Evolutionary conservation across 2,329 filamentous ascomycete species (phyloP).

Genomic region (Blastomyces parvus): DNA sequence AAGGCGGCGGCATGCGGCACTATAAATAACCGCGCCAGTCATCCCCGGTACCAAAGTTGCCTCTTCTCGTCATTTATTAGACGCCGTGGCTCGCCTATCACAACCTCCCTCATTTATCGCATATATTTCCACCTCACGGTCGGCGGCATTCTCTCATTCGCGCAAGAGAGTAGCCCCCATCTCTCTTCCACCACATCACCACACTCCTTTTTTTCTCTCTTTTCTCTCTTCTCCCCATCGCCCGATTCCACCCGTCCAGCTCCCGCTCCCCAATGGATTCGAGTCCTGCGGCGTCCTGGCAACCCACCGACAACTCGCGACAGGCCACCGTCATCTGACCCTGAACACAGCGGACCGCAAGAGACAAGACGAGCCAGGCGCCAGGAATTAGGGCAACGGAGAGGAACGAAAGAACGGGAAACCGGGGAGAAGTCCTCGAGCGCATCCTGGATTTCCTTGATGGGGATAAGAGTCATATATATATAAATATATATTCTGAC

Average conservation of each 20-base stretch:
- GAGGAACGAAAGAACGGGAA: not conserved
- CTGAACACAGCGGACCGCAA: not conserved
- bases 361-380: not conserved
- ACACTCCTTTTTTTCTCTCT: not conserved
- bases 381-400: not conserved
- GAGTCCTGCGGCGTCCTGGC: slow-evolving; percentile 3
- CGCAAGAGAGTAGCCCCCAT: slow-evolving; percentile 6
- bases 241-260: not conserved
- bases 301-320: slow-evolving; percentile 6
- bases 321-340: slow-evolving; percentile 1
- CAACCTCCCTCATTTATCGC: not conserved
- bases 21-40: not conserved
- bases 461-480: not conserved
- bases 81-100: not conserved
- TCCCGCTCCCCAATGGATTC: slow-evolving; percentile 8
- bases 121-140: not conserved
- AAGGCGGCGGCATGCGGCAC: not conserved
- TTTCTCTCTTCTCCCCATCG: no score
- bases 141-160: not conserved
- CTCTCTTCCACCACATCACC: not conserved
- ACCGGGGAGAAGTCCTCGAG: not conserved
- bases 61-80: not conserved
- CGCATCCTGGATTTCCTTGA: not conserved
- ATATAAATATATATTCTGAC: not conserved
- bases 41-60: not conserved